phyloP scores from a whole-genome alignment of 805 yeast species.

The Candida namnaoensis region DNA sequence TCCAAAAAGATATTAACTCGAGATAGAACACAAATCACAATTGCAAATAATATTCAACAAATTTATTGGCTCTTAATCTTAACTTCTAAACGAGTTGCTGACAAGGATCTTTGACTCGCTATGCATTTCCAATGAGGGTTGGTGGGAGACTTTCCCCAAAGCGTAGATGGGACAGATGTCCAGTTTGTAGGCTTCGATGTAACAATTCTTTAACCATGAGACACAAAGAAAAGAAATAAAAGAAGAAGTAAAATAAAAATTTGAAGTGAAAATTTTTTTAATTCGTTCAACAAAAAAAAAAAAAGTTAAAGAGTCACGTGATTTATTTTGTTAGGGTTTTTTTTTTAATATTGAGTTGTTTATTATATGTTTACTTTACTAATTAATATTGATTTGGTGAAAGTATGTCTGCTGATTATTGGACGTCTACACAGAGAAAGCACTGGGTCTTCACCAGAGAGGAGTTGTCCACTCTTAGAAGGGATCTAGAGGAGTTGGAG shows the following conservation, averaged over 20 bases:
- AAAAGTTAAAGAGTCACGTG: not conserved
- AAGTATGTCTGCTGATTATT: constrained; percentile 70
- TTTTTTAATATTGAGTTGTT: too few species aligned
- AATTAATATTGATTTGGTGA: too few species aligned
- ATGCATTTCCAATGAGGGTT: constrained; percentile 52
- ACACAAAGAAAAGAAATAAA: constrained; percentile 23
- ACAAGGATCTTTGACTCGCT: constrained; percentile 27
- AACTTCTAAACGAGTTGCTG: constrained; percentile 24
- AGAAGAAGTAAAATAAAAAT: constrained; percentile 1
- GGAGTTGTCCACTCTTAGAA: constrained; percentile 37
- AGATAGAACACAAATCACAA: too few species aligned
- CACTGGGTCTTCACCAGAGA: constrained; percentile 77
- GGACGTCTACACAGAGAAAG: constrained; percentile 76
- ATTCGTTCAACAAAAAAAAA: not conserved
- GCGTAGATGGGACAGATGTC: constrained; percentile 22
- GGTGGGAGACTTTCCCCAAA: constrained; percentile 93
- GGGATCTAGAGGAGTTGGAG: constrained; percentile 28
- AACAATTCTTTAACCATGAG: constrained; percentile 73
- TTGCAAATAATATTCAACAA: too few species aligned
- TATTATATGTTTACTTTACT: too few species aligned
- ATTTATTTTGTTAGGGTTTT: too few species aligned
- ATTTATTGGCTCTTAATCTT: too few species aligned
- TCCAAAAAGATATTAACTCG: too few species aligned
- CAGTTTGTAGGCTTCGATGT: constrained; percentile 55
- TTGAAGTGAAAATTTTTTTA: not conserved